Base-by-base conservation (phyloP, 2,329 filamentous ascomycete species). In the Monilinia fructigena region DNA sequence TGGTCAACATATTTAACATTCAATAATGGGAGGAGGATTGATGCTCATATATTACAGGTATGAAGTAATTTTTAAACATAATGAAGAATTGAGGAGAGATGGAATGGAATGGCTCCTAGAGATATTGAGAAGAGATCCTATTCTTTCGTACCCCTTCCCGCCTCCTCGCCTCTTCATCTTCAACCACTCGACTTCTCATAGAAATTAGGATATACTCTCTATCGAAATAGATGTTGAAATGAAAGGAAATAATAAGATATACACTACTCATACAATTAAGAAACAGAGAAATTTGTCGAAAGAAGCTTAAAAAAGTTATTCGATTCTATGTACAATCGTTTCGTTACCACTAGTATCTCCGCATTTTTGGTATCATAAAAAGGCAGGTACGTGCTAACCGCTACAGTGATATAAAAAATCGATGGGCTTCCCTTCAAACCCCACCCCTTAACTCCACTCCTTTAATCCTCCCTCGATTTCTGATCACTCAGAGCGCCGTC, bases 351-450 rank as follows among this genome's bases (percentile, higher is more conserved):
- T 31, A 59, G 6, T 35, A 48, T 48, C 42, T 48, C 56, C 12
- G 56, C 28, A 10, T 60, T 60, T 50, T 60, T 50, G 45, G 58
- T 61, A 61, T 61, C 58, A 38, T 61, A 52, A 61, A 48, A 47
- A 50, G 38, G 31, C 58, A 50, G 20, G 58, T 12, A 61, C n/a
- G 23, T 50, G 26, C 56, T 61, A 61, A 61, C 50, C 58, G 47
- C 58, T 61, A 61, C 58, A 61, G 8, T 50, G 45, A 50, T 61
- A 63, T 63, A 63, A 40, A 63, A 77, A 63, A 40, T 8, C 53
- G 7, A 40, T 16, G 14, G 14, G 23, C 35, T 31, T 55, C 10
- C n/a, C 48, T 31, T 42, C 31, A 14, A 42, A n/a, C 18, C 48
- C 35, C 16, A 6, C 6, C 26, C 8, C 14, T 26, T 54, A 14